Percentiles rank a stretch among this genome's conserved stretches.
Conservation (phyloP, 2,329 filamentous ascomycete species). For the Pseudogymnoascus sp. region DNA sequence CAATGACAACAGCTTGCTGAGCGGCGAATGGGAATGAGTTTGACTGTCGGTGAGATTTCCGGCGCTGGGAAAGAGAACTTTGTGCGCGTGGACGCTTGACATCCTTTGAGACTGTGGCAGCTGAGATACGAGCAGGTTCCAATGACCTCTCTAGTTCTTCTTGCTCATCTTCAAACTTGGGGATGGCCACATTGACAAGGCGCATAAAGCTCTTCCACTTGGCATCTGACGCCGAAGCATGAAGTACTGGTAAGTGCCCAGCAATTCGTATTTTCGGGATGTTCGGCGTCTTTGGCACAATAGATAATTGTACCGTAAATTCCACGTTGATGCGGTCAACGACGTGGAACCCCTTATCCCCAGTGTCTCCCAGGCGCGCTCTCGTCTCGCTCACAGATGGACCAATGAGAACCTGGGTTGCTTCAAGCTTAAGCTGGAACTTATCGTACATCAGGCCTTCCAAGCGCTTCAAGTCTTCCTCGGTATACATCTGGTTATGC, state of each 20-base stretch:
- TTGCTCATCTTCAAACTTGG: constrained; percentile 60
- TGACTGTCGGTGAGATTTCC: constrained; percentile 49
- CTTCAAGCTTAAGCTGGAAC: constrained; percentile 85
- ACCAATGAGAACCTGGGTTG: constrained; percentile 91
- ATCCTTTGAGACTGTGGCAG: constrained; percentile 10
- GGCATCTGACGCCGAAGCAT: constrained; percentile 83
- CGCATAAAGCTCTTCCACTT: constrained; percentile 98
- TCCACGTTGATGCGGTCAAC: constrained; percentile 97
- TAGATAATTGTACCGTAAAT: constrained; percentile 92
- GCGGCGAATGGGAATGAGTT: constrained; percentile 68
- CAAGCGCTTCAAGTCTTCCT: constrained; percentile 79
- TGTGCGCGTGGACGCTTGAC: constrained; percentile 19
- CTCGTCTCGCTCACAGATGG: constrained; percentile 88
- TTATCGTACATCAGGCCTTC: constrained; percentile 97
- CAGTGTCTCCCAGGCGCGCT: constrained; percentile 63
- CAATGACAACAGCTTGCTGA: constrained; percentile 70
- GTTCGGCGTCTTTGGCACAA: constrained; percentile 91
- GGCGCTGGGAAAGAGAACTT: constrained; percentile 29
- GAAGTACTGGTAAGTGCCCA: constrained; percentile 83
- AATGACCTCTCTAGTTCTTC: constrained; percentile 21
- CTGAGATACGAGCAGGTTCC: neutral
- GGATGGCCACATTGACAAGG: constrained; percentile 89
- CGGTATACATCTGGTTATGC: constrained; percentile 77
- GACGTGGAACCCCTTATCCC: constrained; percentile 72
- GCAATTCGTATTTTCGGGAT: constrained; percentile 87